Conservation (phyloP, 352 stramenopile species). For the Pythium graminicola region DNA sequence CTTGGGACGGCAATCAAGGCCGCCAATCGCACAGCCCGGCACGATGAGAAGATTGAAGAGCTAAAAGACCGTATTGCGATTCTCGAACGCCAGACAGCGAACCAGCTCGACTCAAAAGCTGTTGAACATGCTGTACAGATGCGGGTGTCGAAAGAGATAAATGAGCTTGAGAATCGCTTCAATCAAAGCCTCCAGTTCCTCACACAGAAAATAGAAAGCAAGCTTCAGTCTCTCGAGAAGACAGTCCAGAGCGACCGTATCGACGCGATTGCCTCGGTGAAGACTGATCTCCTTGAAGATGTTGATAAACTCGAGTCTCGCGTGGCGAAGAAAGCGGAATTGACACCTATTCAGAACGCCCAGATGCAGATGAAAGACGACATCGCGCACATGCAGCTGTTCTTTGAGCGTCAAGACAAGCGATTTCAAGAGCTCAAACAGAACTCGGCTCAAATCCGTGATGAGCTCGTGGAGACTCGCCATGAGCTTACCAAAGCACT, state of each 20-base stretch:
- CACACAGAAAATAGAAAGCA: constrained; percentile 66
- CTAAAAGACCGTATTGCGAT: constrained; percentile 42
- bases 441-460: constrained; percentile 32
- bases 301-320: constrained; percentile 46
- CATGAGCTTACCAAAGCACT: constrained; percentile 52
- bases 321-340: constrained; percentile 41
- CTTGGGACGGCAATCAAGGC: constrained; percentile 36
- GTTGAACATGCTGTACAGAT: constrained; percentile 65
- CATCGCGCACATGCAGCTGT: constrained; percentile 41
- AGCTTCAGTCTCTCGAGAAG: constrained; percentile 51
- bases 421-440: constrained; percentile 52
- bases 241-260: constrained; percentile 39
- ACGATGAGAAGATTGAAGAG: constrained; percentile 56
- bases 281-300: constrained; percentile 51
- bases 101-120: constrained; percentile 51
- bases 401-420: constrained; percentile 60
- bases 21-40: constrained; percentile 26
- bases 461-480: constrained; percentile 48
- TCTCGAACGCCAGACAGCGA: constrained; percentile 46
- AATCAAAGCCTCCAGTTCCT: constrained; percentile 48
- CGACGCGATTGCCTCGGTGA: constrained; percentile 43
- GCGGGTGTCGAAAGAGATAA: constrained; percentile 56
- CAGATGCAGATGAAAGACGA: constrained; percentile 65
- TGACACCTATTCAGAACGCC: constrained; percentile 43
- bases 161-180: constrained; percentile 63